Evolutionary conservation across 2,329 filamentous ascomycete genomes (phyloP).

Genomic region (Fusarium hostae): DNA sequence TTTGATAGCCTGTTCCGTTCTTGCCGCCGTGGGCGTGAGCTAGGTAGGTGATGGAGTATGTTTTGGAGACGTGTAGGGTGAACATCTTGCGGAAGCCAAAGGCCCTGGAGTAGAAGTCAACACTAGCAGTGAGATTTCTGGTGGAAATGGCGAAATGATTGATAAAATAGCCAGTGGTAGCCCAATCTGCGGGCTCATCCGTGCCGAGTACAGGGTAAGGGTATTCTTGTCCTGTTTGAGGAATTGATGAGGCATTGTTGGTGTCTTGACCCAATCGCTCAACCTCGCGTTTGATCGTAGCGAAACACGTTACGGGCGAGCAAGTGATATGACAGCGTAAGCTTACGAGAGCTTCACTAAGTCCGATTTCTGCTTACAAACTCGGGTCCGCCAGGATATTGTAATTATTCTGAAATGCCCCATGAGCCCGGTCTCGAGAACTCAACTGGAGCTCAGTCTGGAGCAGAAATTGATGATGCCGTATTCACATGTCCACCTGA

Average conservation of each 20-base stretch:
- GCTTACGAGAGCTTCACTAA: background rate
- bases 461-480: background rate
- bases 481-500: background rate
- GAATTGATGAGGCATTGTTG: background rate
- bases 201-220: background rate
- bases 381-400: background rate
- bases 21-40: background rate
- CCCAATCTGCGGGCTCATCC: background rate
- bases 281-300: background rate
- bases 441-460: no score
- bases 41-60: background rate
- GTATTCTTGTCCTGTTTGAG: background rate
- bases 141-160: conserved; percentile 5
- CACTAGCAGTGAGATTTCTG: background rate
- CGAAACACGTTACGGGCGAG: background rate
- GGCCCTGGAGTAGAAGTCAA: conserved; percentile 7
- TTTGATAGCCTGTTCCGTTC: conserved; percentile 8
- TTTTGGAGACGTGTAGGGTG: background rate
- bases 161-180: background rate
- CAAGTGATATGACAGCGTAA: background rate
- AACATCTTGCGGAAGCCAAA: conserved; percentile 6
- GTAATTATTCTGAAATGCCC: background rate
- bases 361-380: background rate
- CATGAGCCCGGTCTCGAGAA: background rate
- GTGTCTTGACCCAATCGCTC: background rate